Percentiles rank a stretch among this genome's conserved stretches.
Conservation (phyloP, 306 rosid species). For the Oemleria cerasiformis region DNA sequence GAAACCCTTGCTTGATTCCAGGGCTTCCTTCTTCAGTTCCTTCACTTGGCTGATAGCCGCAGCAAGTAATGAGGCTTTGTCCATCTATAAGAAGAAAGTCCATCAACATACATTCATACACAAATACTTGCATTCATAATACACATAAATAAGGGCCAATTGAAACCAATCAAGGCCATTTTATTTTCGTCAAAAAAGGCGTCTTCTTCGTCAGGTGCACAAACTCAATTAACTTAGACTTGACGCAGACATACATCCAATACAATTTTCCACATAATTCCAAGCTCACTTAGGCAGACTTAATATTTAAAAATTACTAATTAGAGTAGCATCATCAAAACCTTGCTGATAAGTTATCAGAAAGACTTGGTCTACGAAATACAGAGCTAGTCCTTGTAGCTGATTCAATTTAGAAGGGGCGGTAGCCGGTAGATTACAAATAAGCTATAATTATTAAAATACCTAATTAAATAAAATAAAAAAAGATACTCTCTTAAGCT, state of each 20-base stretch:
- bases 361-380: not conserved
- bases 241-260: not conserved
- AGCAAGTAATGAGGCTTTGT: conserved; percentile 78
- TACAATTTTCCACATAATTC: not conserved
- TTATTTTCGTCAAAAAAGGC: not conserved
- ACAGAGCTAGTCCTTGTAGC: not conserved
- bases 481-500: not conserved
- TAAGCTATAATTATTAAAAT: too few species aligned
- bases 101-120: not conserved
- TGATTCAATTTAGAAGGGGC: not conserved
- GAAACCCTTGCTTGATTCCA: conserved; percentile 64
- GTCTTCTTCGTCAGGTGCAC: conserved; percentile 3
- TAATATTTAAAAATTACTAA: not conserved
- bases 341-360: not conserved
- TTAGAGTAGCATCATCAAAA: not conserved
- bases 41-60: conserved; percentile 71
- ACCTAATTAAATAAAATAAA: too few species aligned
- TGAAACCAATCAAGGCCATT: not conserved
- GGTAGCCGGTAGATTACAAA: not conserved
- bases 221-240: conserved; percentile 1
- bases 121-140: not conserved
- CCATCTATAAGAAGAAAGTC: conserved; percentile 55
- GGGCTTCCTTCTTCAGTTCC: conserved; percentile 63
- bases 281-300: not conserved
- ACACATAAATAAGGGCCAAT: not conserved